phyloP scores from a whole-genome alignment of 768 basidiomycete species.

The Termitomyces sp. region DNA sequence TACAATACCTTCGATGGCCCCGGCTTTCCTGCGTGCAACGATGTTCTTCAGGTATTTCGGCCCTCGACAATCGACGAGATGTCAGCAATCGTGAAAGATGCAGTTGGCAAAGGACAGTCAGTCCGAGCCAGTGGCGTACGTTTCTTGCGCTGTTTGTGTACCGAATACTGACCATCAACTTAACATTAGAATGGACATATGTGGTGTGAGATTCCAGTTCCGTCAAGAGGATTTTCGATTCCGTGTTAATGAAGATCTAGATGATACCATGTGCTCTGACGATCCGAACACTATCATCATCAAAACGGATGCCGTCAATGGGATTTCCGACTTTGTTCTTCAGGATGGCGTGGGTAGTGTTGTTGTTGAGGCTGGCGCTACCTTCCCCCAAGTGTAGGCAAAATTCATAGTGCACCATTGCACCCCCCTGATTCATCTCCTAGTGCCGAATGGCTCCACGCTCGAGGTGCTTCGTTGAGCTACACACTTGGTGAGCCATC shows the following conservation, averaged over 20 bases:
- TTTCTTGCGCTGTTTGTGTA: background rate
- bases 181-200: slow-evolving; percentile 30
- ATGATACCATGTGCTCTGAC: slow-evolving; percentile 36
- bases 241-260: slow-evolving; percentile 9
- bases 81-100: slow-evolving; percentile 27
- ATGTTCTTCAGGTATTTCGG: slow-evolving; percentile 25
- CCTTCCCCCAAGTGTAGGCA: slow-evolving; percentile 31
- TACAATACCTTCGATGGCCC: slow-evolving; percentile 33
- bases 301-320: slow-evolving; percentile 30
- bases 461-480: slow-evolving; percentile 26
- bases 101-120: slow-evolving; percentile 22
- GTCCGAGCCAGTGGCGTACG: slow-evolving; percentile 32
- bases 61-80: slow-evolving; percentile 30
- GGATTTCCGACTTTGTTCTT: slow-evolving; percentile 27
- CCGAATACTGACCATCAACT: background rate
- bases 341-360: slow-evolving; percentile 25
- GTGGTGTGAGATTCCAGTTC: slow-evolving; percentile 26
- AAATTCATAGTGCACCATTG: background rate
- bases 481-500: slow-evolving; percentile 25
- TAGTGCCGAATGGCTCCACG: slow-evolving; percentile 33
- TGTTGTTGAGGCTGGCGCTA: slow-evolving; percentile 32
- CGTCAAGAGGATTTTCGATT: background rate
- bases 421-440: background rate
- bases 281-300: slow-evolving; percentile 30
- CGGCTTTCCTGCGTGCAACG: slow-evolving; percentile 31